Conservation (phyloP, 2,329 filamentous ascomycete species). For the Fusarium tricinctum region DNA sequence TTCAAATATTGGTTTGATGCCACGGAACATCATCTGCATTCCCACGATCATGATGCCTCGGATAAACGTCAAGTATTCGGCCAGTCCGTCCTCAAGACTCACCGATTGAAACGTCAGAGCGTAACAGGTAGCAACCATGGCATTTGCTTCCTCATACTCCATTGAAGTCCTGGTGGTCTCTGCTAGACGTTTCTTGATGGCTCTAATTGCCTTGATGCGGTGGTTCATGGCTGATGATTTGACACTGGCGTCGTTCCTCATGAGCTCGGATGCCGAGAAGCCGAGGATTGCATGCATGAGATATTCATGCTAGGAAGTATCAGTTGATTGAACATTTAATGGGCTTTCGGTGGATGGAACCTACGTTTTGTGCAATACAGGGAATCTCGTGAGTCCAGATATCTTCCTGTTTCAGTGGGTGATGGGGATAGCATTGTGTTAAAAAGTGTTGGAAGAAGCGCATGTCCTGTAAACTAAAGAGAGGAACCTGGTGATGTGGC, state of each 20-base stretch:
- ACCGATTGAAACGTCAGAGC: conserved; percentile 72
- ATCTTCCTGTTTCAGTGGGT: conserved; percentile 74
- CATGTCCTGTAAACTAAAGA: conserved; percentile 75
- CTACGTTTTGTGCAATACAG: conserved; percentile 74
- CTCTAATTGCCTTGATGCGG: conserved; percentile 74
- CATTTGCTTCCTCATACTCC: conserved; percentile 68
- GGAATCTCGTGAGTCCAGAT: conserved; percentile 78
- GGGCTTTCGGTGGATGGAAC: conserved; percentile 38
- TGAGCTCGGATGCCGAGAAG: conserved; percentile 75
- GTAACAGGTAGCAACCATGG: conserved; percentile 71
- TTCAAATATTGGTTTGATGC: conserved; percentile 65
- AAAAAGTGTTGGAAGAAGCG: conserved; percentile 78
- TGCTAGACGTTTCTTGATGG: conserved; percentile 69
- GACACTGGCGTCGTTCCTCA: conserved; percentile 65
- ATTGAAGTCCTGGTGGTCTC: conserved; percentile 58
- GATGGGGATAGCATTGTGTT: conserved; percentile 71
- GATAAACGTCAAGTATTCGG: conserved; percentile 73
- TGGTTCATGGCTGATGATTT: conserved; percentile 72
- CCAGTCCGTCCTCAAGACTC: conserved; percentile 68
- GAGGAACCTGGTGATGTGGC: conserved; percentile 70
- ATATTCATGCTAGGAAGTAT: conserved; percentile 68
- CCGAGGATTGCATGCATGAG: conserved; percentile 80
- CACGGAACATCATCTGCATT: conserved; percentile 66
- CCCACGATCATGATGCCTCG: conserved; percentile 69
- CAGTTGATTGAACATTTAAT: not conserved